Evolutionary conservation across 371 early-diverging fungal genomes (phyloP).

Genomic region (Lichtheimia hyalospora): DNA sequence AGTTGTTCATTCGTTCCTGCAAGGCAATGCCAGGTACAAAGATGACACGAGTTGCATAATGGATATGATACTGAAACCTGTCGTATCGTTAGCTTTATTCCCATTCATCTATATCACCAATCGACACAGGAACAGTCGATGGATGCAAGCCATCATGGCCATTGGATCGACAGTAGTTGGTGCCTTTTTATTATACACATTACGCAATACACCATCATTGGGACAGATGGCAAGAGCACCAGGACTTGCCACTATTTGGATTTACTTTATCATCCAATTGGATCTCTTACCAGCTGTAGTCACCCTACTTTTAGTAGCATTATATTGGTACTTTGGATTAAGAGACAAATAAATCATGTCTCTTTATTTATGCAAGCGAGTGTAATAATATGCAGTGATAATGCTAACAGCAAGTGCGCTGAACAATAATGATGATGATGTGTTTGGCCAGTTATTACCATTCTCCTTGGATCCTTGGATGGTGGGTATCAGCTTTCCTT

Average conservation of each 20-base stretch:
- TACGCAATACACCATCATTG: constrained; percentile 56
- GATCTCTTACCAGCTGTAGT: constrained; percentile 55
- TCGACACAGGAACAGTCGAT: constrained; percentile 41
- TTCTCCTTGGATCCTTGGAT: no score
- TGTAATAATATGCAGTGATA: neutral
- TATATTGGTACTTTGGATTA: constrained; percentile 58
- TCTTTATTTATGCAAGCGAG: neutral
- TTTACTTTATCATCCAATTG: constrained; percentile 60
- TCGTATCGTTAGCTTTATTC: constrained; percentile 37
- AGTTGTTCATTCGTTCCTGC: constrained; percentile 31
- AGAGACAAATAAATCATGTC: constrained; percentile 2
- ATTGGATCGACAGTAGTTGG: constrained; percentile 40
- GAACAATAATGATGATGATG: no score
- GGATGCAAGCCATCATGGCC: constrained; percentile 49
- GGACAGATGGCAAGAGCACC: constrained; percentile 67
- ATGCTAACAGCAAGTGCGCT: no score
- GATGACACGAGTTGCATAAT: neutral
- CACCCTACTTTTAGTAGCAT: constrained; percentile 44
- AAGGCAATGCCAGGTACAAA: constrained; percentile 55
- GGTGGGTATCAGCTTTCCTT: constrained; percentile 21
- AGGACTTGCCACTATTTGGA: constrained; percentile 59
- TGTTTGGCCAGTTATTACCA: no score
- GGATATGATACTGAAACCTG: neutral
- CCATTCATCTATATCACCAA: constrained; percentile 58
- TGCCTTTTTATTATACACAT: constrained; percentile 54